phyloP scores from a whole-genome alignment of 2,329 filamentous ascomycete species.

The Phialemonium atrogriseum region DNA sequence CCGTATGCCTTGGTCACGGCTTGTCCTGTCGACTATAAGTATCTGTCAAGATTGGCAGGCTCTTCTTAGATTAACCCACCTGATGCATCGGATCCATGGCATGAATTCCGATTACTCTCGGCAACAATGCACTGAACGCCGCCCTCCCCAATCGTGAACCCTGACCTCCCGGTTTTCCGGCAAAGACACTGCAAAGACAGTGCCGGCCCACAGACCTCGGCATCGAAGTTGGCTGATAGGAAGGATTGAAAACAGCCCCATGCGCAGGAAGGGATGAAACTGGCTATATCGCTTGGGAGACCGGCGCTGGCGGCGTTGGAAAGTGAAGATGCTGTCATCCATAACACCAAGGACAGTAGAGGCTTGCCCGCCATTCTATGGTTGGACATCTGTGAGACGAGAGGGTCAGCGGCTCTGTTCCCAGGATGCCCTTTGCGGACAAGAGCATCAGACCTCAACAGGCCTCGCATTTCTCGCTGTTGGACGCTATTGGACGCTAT shows the following conservation, averaged over 20 bases:
- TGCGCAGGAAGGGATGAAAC: constrained; percentile 50
- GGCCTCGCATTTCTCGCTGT: background rate
- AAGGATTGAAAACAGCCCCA: constrained; percentile 54
- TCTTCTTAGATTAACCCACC: constrained; percentile 20
- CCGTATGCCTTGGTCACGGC: constrained; percentile 41
- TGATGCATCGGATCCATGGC: constrained; percentile 34
- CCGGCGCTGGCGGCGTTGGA: constrained; percentile 17
- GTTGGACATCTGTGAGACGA: constrained; percentile 27
- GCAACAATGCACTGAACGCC: constrained; percentile 59
- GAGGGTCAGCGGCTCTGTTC: constrained; percentile 3
- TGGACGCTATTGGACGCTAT: background rate
- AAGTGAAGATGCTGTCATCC: constrained; percentile 20
- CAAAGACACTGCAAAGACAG: constrained; percentile 58
- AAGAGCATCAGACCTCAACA: constrained; percentile 6
- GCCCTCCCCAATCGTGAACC: constrained; percentile 65
- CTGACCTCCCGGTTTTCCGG: constrained; percentile 45
- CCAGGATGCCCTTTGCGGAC: constrained; percentile 4
- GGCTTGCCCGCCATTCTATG: constrained; percentile 34
- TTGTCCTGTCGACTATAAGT: constrained; percentile 20
- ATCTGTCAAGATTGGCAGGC: background rate
- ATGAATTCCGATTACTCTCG: constrained; percentile 39
- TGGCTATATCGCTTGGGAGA: constrained; percentile 28
- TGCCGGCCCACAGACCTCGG: constrained; percentile 35
- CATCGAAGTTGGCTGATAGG: constrained; percentile 49
- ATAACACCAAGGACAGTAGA: constrained; percentile 19